Evolutionary conservation across 2,329 filamentous ascomycete species (phyloP).

Genomic region (Colletotrichum sp.): DNA sequence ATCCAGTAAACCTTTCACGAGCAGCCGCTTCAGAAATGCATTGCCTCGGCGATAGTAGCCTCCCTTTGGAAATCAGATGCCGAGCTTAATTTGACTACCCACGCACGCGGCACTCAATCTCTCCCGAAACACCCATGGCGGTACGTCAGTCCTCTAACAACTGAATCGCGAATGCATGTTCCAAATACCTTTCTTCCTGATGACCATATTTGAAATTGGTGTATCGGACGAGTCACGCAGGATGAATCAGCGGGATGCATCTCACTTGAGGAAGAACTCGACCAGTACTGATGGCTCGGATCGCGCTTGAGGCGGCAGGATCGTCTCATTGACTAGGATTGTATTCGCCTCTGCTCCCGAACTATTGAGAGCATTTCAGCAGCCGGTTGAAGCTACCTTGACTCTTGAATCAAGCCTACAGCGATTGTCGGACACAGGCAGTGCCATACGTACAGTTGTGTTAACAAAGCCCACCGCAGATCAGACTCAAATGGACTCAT

Average conservation of each 20-base stretch:
- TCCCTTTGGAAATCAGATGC: neutral
- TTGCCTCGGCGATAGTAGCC: neutral
- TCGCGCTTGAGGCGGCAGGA: accelerated
- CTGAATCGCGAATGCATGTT: neutral
- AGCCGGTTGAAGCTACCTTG: neutral
- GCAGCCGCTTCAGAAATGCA: neutral
- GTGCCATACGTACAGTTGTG: accelerated
- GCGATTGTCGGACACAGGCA: accelerated
- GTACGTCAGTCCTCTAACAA: neutral
- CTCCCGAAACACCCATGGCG: accelerated
- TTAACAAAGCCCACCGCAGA: neutral
- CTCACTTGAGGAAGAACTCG: neutral
- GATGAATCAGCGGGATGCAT: neutral
- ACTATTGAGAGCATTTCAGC: accelerated
- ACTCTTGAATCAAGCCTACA: neutral
- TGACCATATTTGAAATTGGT: accelerated
- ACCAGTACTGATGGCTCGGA: neutral
- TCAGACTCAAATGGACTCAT: neutral
- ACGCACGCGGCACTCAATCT: neutral
- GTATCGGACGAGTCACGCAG: accelerated
- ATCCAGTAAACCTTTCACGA: neutral
- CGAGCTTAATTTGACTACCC: neutral
- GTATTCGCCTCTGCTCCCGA: accelerated
- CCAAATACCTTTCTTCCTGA: accelerated
- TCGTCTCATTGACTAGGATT: accelerated